Evolutionary conservation across 2,329 filamentous ascomycete genomes (phyloP).

Genomic region (Claviceps citrina): DNA sequence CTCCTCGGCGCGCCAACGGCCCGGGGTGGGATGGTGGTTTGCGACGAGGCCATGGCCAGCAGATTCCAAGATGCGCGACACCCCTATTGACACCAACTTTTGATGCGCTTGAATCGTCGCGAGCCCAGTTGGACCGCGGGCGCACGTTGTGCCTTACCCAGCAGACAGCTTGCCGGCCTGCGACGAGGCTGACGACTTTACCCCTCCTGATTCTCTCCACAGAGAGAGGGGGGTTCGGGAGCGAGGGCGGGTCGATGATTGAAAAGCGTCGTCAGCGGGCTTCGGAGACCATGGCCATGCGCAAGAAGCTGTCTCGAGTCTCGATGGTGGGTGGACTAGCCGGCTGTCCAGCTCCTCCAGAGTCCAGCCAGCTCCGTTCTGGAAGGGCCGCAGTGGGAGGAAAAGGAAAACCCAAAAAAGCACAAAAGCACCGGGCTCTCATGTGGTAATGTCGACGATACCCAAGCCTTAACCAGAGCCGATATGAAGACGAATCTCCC

Average conservation of each 20-base stretch:
- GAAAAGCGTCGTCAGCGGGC: constrained; percentile 3
- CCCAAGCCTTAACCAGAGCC: background rate
- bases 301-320: constrained; percentile 3
- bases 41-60: constrained; percentile 32
- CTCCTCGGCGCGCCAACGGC: constrained; percentile 21
- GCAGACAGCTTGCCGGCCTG: background rate
- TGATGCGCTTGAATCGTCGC: background rate
- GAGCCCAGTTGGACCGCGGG: background rate
- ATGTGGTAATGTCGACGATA: background rate
- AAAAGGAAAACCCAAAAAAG: background rate
- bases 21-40: constrained; percentile 31
- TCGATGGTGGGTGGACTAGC: constrained; percentile 3
- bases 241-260: too few relatives aligned
- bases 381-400: background rate
- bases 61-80: background rate
- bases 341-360: background rate
- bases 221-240: background rate
- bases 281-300: too few relatives aligned
- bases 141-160: background rate
- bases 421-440: constrained; percentile 4
- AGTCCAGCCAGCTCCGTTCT: background rate
- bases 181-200: background rate
- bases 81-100: too few relatives aligned
- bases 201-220: background rate
- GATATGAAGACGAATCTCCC: too few relatives aligned